phyloP scores from a whole-genome alignment of 257 asterid species.

The Solanum peruvianum region DNA sequence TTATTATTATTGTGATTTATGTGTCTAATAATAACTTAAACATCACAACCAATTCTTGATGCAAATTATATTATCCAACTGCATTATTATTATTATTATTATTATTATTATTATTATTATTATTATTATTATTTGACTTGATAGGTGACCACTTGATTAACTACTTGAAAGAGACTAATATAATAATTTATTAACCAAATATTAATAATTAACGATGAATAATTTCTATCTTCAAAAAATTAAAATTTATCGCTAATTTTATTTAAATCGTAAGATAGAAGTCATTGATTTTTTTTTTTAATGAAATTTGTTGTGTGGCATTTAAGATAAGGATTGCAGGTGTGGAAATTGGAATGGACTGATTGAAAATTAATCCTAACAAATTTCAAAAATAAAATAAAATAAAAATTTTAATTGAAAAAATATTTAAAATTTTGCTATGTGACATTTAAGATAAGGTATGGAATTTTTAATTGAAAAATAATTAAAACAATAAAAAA shows the following conservation, averaged over 20 bases:
- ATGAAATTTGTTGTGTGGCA: background rate
- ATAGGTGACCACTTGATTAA: background rate
- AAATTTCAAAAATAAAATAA: background rate
- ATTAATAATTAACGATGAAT: rapidly evolving
- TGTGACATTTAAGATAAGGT: background rate
- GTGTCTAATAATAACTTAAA: background rate
- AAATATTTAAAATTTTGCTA: background rate
- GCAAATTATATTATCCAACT: background rate
- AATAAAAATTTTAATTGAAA: background rate
- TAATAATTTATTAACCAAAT: background rate
- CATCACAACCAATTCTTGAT: background rate
- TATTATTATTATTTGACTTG: background rate
- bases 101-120: background rate
- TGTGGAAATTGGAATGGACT: background rate
- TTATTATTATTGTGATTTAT: background rate
- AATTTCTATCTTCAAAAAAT: background rate
- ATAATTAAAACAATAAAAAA: background rate
- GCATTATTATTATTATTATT: background rate
- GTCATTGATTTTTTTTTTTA: background rate
- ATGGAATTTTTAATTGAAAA: background rate
- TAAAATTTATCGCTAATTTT: background rate
- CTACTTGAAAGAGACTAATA: background rate
- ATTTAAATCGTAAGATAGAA: background rate
- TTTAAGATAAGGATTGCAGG: background rate
- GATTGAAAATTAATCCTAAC: background rate